Evolutionary conservation across 2,329 filamentous ascomycete species (phyloP).

Genomic region (Colletotrichum limetticola): DNA sequence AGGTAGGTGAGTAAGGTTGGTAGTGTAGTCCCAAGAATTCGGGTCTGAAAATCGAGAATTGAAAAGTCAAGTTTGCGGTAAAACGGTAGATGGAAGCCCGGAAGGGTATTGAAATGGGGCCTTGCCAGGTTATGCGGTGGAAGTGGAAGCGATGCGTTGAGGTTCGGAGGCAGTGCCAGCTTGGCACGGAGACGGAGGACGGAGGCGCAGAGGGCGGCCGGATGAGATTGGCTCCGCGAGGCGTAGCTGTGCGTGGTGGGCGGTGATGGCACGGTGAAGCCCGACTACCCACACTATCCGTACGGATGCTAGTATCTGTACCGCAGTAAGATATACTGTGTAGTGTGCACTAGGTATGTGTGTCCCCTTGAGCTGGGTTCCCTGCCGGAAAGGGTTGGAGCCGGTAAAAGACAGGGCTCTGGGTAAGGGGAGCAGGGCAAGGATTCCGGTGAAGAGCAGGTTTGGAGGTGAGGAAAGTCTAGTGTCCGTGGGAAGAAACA

Average conservation of each 20-base stretch:
- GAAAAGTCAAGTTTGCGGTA: not conserved
- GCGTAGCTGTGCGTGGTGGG: conserved; percentile 21
- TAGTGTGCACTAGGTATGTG: not conserved
- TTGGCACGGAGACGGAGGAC: conserved; percentile 13
- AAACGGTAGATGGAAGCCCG: not conserved
- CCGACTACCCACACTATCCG: not conserved
- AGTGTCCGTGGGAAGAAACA: not conserved
- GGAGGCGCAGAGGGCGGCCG: conserved; percentile 11
- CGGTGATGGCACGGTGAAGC: conserved; percentile 13
- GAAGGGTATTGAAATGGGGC: not conserved
- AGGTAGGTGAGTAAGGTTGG: no score
- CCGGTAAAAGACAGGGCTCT: not conserved
- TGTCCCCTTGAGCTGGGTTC: not conserved
- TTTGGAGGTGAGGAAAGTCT: not conserved
- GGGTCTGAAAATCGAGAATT: not conserved
- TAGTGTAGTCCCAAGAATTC: not conserved
- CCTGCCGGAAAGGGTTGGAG: conserved; percentile 14
- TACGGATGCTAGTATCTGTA: no score
- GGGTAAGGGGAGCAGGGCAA: not conserved
- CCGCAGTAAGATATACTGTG: no score
- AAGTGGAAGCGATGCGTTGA: not conserved
- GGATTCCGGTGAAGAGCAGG: not conserved
- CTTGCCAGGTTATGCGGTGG: not conserved
- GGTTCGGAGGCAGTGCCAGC: conserved; percentile 18
- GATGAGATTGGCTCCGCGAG: conserved; percentile 12